Percentiles rank a stretch among this genome's conserved stretches.
Evolutionary conservation across 805 yeast genomes (phyloP).

Genomic region (Diddensiella transvaalensis): DNA sequence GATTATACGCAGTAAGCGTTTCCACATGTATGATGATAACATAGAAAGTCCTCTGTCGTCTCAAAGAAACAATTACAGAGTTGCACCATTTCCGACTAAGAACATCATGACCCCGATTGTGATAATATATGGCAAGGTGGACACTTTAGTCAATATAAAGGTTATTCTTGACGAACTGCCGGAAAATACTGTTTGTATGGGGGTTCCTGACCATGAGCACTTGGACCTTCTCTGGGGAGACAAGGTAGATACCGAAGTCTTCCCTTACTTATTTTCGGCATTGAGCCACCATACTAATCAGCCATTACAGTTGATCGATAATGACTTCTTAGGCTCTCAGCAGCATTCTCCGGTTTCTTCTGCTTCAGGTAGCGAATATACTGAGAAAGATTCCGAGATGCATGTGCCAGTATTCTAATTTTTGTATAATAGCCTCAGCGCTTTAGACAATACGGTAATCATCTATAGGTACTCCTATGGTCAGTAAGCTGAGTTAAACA

Average conservation of each 20-base stretch:
- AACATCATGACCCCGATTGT: slow-evolving; percentile 70
- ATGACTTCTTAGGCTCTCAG: neutral
- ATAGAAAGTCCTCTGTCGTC: slow-evolving; percentile 25
- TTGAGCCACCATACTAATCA: slow-evolving; percentile 4
- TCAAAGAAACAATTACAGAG: slow-evolving; percentile 41
- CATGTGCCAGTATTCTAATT: too few species aligned
- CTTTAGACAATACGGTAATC: too few species aligned
- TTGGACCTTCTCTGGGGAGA: slow-evolving; percentile 87
- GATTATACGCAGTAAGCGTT: slow-evolving; percentile 68
- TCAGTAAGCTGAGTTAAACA: too few species aligned
- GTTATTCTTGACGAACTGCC: slow-evolving; percentile 72
- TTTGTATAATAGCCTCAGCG: too few species aligned
- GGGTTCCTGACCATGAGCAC: slow-evolving; percentile 76
- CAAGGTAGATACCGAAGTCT: slow-evolving; percentile 43
- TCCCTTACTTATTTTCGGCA: slow-evolving; percentile 26
- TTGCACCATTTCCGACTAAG: slow-evolving; percentile 59
- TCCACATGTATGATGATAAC: slow-evolving; percentile 85
- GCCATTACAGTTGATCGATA: neutral
- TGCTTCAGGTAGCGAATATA: neutral
- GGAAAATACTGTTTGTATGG: slow-evolving; percentile 39
- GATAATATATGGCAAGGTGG: slow-evolving; percentile 73
- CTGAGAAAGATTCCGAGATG: neutral
- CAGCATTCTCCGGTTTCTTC: slow-evolving; percentile 5
- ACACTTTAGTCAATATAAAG: slow-evolving; percentile 82
- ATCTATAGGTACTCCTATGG: too few species aligned